Evolutionary conservation across 306 rosid species (phyloP).

Genomic region (Vigna radiata): DNA sequence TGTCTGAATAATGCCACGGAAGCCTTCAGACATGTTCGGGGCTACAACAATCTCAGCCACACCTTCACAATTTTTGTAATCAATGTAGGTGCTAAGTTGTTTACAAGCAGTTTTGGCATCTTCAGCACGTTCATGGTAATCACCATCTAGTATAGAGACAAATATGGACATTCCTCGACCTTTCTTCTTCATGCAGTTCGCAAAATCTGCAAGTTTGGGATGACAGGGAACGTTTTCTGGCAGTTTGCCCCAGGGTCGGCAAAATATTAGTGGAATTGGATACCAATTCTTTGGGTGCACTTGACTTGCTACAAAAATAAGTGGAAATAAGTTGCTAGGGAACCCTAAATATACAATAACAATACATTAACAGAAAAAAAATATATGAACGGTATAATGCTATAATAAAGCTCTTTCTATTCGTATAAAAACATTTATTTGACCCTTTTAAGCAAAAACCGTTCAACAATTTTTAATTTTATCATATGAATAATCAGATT

Average conservation of each 20-base stretch:
- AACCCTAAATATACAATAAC: conserved; percentile 18
- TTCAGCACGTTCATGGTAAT: conserved; percentile 93
- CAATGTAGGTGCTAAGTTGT: conserved; percentile 90
- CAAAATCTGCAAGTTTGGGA: conserved; percentile 99
- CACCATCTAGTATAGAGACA: conserved; percentile 93
- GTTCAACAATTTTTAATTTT: conserved; percentile 9
- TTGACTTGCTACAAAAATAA: conserved; percentile 76
- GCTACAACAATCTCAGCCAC: conserved; percentile 99
- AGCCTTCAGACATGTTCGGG: conserved; percentile 92
- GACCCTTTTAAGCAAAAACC: conserved; percentile 20
- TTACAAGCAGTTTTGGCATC: conserved; percentile 93
- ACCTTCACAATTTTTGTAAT: conserved; percentile 98
- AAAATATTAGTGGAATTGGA: conserved; percentile 93
- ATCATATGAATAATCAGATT: conserved; percentile 7
- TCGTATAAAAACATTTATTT: conserved; percentile 2
- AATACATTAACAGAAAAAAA: not conserved
- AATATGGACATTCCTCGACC: conserved; percentile 99
- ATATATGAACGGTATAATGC: conserved; percentile 1
- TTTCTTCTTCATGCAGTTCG: conserved; percentile 98
- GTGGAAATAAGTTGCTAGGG: conserved; percentile 29
- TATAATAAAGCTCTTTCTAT: not conserved
- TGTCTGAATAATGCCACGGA: conserved; percentile 93
- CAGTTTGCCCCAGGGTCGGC: conserved; percentile 99
- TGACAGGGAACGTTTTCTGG: conserved; percentile 99
- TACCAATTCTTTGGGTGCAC: conserved; percentile 99